Percentiles rank a stretch among this genome's conserved stretches.
phyloP scores from a whole-genome alignment of 176 grass and related monocot species.

The Carex cristatella region DNA sequence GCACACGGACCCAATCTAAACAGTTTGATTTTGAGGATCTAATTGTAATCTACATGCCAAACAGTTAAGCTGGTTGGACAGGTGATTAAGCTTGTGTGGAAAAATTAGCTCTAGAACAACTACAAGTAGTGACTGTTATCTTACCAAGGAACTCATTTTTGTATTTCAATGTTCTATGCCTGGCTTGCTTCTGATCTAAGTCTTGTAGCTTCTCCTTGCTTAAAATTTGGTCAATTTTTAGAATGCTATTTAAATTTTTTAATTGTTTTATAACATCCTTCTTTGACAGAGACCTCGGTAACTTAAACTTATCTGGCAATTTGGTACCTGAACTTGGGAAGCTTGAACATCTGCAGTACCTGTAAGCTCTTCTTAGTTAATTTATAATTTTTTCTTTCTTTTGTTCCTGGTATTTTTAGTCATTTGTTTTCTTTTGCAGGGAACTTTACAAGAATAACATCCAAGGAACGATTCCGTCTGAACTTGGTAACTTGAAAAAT shows the following conservation, averaged over 20 bases:
- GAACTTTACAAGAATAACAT: constrained; percentile 99
- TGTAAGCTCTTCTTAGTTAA: constrained; percentile 53
- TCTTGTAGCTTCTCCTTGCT: background rate
- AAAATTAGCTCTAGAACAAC: background rate
- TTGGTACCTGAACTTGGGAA: constrained; percentile 83
- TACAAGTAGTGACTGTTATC: background rate
- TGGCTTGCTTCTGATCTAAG: background rate
- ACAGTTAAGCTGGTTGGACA: background rate
- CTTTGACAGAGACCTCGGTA: constrained; percentile 75
- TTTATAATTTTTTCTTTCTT: constrained; percentile 2
- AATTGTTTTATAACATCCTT: constrained; percentile 15
- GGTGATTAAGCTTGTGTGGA: background rate
- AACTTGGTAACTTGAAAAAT: constrained; percentile 80
- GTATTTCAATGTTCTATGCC: background rate
- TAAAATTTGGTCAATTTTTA: background rate
- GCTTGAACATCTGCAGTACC: constrained; percentile 75
- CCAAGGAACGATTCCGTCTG: constrained; percentile 67
- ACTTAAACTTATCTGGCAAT: constrained; percentile 83
- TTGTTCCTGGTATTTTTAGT: constrained; percentile 4
- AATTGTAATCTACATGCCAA: background rate
- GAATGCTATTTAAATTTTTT: background rate
- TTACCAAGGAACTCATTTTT: background rate
- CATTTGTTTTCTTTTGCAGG: constrained; percentile 32
- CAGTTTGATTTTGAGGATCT: background rate
- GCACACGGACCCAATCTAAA: background rate